Base-by-base conservation (phyloP, 331 rosid genomes). In the Dryas integrifolia region DNA sequence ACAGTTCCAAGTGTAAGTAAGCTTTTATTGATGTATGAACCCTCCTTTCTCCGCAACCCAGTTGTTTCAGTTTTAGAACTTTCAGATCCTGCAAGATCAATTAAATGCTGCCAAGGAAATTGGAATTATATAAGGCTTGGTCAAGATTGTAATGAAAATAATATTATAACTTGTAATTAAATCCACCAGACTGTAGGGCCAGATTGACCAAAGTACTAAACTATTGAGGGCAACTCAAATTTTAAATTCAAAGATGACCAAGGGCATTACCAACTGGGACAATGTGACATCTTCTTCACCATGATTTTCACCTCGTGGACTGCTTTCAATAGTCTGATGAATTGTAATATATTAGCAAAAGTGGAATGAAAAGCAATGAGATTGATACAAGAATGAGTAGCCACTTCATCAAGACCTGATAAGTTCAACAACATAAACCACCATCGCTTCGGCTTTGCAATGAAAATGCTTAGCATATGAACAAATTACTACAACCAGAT, bases 81-180 rank as follows among this genome's bases (percentile, higher is more conserved):
- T 79, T 84, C 88, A 72, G 88, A 84, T 68, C 88, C 88, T 64
- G 88, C 88, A 49, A 84, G 88, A 81, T 84, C 88, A 75, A 84
- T 84, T 76, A 84, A 84, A 72, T 84, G 88, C 88, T 84, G 85
- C 82, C 84, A 65, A 49, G 63, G 24, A 73, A 75, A 80, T 71
- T 65, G 50, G 70, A 70, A 79, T 78, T 66, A 70, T 58, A 65
- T 43, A 62, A 39, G 58, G 55, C 62, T 65, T 75, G 18, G 47
- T 30, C 57, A 67, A 65, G 41, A 69, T n/a, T 53, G 26, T 40
- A 49, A 66, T 46, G 67, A 49, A 35, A 9, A 44, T 43, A 53
- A 53, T 6, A 53, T 16, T 48, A 55, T 56, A 16, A 50, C 63
- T 10, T 6, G 46, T 67, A 79, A 6, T 46, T n/a, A 75, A 40